These are phyloP conservation scores for Spatholobus suberectus DNA, from an alignment of 306 rosid species.

Conservation along the genomic window DNA sequence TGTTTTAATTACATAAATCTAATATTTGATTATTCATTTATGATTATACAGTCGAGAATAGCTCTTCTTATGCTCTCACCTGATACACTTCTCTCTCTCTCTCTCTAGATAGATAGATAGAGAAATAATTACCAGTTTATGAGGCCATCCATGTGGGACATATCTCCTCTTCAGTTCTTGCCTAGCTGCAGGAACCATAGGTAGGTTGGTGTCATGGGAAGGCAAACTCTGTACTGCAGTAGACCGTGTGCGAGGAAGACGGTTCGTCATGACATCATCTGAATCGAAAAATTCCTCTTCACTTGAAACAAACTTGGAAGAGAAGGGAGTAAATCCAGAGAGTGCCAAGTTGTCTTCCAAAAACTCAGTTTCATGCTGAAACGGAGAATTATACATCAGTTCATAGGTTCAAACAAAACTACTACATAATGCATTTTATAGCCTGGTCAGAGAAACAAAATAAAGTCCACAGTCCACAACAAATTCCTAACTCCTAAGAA, in stretches of 20 bases:
- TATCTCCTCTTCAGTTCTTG: constrained; percentile 79
- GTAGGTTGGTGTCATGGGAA: constrained; percentile 58
- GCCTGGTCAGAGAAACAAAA: not conserved
- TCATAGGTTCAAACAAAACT: constrained; percentile 7
- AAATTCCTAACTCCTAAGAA: not conserved
- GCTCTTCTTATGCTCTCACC: not conserved
- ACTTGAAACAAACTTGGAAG: constrained; percentile 52
- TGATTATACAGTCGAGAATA: not conserved
- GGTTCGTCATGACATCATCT: constrained; percentile 73
- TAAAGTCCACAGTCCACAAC: constrained; percentile 6
- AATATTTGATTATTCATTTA: not conserved
- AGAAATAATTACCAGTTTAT: constrained; percentile 69
- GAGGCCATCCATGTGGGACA: constrained; percentile 92
- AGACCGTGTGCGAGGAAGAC: constrained; percentile 61
- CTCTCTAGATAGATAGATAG: not conserved
- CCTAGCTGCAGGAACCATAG: constrained; percentile 60
- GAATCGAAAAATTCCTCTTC: constrained; percentile 88
- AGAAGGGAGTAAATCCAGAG: constrained; percentile 46
- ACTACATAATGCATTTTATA: not conserved
- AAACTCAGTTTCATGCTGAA: constrained; percentile 58
- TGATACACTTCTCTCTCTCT: not conserved
- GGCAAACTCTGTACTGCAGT: constrained; percentile 54
- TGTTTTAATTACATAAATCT: not conserved
- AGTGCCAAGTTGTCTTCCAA: constrained; percentile 54
- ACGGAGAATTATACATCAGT: constrained; percentile 25